phyloP scores from a whole-genome alignment of 2,329 filamentous ascomycete genomes.

The Exophiala oligosperma region DNA sequence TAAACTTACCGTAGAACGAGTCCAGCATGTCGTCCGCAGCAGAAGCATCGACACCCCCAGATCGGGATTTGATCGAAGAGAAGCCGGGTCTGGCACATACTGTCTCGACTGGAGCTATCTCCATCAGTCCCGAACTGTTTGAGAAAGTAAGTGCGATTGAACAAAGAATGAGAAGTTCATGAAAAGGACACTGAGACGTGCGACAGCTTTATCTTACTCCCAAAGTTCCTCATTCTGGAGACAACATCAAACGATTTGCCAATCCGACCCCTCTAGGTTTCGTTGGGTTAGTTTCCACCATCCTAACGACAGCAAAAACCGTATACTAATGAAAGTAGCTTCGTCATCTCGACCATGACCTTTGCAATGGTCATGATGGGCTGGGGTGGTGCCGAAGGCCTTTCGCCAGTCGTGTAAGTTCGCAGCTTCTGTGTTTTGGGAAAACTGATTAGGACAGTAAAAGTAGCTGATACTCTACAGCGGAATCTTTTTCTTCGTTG shows the following conservation, averaged over 20 bases:
- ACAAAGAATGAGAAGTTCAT: neutral
- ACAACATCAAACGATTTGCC: constrained; percentile 27
- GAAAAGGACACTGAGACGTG: neutral
- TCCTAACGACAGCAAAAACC: neutral
- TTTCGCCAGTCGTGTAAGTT: constrained; percentile 26
- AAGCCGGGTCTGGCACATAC: constrained; percentile 21
- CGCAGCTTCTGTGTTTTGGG: no score
- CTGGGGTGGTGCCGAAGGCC: constrained; percentile 25
- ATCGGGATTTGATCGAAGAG: constrained; percentile 19
- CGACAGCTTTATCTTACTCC: constrained; percentile 28
- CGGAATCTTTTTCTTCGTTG: constrained; percentile 30
- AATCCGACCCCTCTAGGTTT: constrained; percentile 29
- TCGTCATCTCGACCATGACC: constrained; percentile 28
- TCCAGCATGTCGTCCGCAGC: constrained; percentile 15
- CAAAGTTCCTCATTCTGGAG: constrained; percentile 25
- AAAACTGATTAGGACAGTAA: no score
- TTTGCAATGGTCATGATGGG: constrained; percentile 29
- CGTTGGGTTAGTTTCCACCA: constrained; percentile 17
- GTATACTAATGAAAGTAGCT: constrained; percentile 12
- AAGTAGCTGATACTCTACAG: constrained; percentile 1
- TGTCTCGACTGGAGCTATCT: constrained; percentile 23
- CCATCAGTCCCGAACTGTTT: constrained; percentile 26
- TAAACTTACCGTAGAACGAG: neutral
- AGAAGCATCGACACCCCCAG: constrained; percentile 12
- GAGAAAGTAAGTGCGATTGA: constrained; percentile 18